phyloP scores from a whole-genome alignment of 2,329 filamentous ascomycete species.

The Pseudogymnoascus sp. region DNA sequence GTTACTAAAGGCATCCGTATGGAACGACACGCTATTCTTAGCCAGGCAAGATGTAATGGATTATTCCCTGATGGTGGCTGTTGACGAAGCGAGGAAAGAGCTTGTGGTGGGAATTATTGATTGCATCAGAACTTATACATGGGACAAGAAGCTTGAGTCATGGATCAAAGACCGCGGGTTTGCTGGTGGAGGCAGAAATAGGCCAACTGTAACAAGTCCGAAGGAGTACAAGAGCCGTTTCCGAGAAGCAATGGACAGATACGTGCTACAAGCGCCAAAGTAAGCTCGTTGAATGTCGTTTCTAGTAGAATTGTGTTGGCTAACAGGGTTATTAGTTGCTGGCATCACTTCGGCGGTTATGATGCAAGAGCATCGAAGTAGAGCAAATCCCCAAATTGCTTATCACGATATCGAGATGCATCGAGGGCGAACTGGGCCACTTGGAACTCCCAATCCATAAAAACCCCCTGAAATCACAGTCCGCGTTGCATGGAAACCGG shows the following conservation, averaged over 20 bases:
- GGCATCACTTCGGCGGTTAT: constrained; percentile 54
- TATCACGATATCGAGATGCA: not conserved
- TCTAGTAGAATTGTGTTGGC: not conserved
- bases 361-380: not conserved
- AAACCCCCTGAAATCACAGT: not conserved
- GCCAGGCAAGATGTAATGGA: constrained; percentile 98
- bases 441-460: not conserved
- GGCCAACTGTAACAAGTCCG: constrained; percentile 92
- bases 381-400: not conserved
- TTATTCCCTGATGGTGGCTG: constrained; percentile 96
- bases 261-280: constrained; percentile 37
- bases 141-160: constrained; percentile 99
- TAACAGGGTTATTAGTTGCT: constrained; percentile 45
- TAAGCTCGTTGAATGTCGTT: constrained; percentile 3
- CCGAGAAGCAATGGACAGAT: constrained; percentile 91
- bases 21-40: constrained; percentile 95
- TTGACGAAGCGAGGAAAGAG: constrained; percentile 83
- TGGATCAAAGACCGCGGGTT: constrained; percentile 98
- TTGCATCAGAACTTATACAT: constrained; percentile 96
- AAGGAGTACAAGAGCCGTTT: constrained; percentile 95
- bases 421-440: not conserved
- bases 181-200: constrained; percentile 65
- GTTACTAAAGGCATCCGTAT: constrained; percentile 81
- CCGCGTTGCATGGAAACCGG: not conserved
- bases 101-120: constrained; percentile 97